Evolutionary conservation across 2,329 filamentous ascomycete species (phyloP).

Genomic region (Lasiodiplodia hormozganensis): DNA sequence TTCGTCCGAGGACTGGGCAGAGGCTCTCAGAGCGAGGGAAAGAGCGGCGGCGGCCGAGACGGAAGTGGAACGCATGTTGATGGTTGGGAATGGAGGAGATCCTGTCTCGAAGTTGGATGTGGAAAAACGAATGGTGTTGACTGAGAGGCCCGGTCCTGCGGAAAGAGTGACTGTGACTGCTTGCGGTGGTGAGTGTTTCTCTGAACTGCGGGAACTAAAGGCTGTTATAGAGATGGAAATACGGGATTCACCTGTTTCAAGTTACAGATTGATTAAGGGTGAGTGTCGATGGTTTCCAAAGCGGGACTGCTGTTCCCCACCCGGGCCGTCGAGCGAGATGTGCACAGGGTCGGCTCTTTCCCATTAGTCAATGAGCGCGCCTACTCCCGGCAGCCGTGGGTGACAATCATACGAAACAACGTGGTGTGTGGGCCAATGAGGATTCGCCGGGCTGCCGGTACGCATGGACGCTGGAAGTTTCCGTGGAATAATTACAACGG

Average conservation of each 20-base stretch:
- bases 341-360: neutral
- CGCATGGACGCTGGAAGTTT: conserved; percentile 5
- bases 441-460: neutral
- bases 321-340: conserved; percentile 3
- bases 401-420: neutral
- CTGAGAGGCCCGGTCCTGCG: neutral
- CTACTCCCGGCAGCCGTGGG: neutral
- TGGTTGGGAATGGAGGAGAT: neutral
- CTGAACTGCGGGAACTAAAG: neutral
- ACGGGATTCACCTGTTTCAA: neutral
- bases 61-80: conserved; percentile 17
- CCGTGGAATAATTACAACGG: neutral
- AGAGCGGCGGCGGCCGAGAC: conserved; percentile 19
- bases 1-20: conserved; percentile 15
- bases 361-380: neutral
- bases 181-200: neutral
- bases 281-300: conserved; percentile 6
- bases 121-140: conserved; percentile 5
- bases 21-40: conserved; percentile 13
- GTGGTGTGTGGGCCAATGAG: neutral
- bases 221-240: neutral
- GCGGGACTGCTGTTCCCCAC: neutral
- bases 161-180: conserved; percentile 10
- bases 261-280: conserved; percentile 24
- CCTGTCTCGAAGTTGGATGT: conserved; percentile 7